These are phyloP conservation scores for Sclerotiophoma versabilis DNA, from an alignment of 2,329 filamentous ascomycete species.

Conservation along the genomic window DNA sequence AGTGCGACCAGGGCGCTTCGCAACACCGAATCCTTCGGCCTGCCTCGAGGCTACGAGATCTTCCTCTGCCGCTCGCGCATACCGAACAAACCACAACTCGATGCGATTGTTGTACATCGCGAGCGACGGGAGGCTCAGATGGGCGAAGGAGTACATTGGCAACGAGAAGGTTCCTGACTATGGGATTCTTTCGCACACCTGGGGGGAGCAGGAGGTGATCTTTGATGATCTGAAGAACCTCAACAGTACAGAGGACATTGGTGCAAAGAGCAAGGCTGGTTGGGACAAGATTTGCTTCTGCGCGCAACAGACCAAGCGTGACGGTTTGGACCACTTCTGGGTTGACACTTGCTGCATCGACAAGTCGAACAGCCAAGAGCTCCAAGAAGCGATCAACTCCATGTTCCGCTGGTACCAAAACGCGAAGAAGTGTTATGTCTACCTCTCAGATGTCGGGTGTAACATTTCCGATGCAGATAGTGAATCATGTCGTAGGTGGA, in stretches of 20 bases:
- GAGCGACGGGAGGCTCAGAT: constrained; percentile 16
- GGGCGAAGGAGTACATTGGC: constrained; percentile 2
- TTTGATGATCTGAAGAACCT: constrained; percentile 10
- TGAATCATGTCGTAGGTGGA: not conserved
- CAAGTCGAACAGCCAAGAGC: too few species aligned
- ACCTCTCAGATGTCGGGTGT: constrained; percentile 9
- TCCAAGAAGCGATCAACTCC: too few species aligned
- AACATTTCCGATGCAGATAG: not conserved
- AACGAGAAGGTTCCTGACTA: constrained; percentile 5
- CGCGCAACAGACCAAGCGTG: constrained; percentile 6
- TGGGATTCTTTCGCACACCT: constrained; percentile 25
- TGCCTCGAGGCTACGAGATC: constrained; percentile 13
- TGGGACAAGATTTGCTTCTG: constrained; percentile 11
- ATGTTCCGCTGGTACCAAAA: constrained; percentile 3
- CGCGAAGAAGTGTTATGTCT: constrained; percentile 8
- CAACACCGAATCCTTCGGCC: constrained; percentile 1
- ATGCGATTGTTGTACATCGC: constrained; percentile 21
- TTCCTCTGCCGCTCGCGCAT: constrained; percentile 11
- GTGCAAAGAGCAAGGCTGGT: not conserved
- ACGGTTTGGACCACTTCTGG: not conserved
- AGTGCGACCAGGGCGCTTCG: too few species aligned
- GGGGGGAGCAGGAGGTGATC: constrained; percentile 20
- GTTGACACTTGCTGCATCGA: too few species aligned
- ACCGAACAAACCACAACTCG: constrained; percentile 3
- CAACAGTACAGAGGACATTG: not conserved